phyloP scores from a whole-genome alignment of 2,329 filamentous ascomycete species.

The Cercospora beticola region DNA sequence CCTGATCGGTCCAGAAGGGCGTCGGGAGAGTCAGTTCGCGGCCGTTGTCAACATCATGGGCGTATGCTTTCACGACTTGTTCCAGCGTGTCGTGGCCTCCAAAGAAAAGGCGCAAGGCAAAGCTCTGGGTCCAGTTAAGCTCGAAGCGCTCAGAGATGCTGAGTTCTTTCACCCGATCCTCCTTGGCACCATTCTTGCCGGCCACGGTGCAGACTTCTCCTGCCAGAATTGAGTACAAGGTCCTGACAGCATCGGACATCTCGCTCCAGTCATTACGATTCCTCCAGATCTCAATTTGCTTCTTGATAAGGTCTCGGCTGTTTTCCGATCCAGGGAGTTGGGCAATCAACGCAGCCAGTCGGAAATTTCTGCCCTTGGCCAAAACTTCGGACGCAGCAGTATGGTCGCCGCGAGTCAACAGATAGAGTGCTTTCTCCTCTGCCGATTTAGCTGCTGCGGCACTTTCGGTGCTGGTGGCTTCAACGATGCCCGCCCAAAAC shows the following conservation, averaged over 20 bases:
- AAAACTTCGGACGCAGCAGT: constrained; percentile 80
- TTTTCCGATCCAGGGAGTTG: constrained; percentile 73
- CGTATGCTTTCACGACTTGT: constrained; percentile 70
- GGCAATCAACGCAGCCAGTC: constrained; percentile 79
- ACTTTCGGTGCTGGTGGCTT: constrained; percentile 41
- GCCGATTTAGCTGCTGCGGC: constrained; percentile 60
- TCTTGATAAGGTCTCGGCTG: constrained; percentile 70
- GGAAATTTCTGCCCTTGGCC: constrained; percentile 72
- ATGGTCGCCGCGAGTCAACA: constrained; percentile 75
- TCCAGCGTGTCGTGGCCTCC: constrained; percentile 67
- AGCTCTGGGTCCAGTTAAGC: constrained; percentile 89
- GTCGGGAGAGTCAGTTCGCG: constrained; percentile 67
- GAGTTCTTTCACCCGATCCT: constrained; percentile 79
- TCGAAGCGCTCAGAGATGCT: constrained; percentile 79
- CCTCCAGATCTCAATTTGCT: constrained; percentile 82
- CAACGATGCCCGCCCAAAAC: constrained; percentile 58
- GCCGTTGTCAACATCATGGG: constrained; percentile 68
- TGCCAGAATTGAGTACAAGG: constrained; percentile 83
- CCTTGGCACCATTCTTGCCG: constrained; percentile 71
- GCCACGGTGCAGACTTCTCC: constrained; percentile 84
- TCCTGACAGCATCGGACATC: constrained; percentile 77
- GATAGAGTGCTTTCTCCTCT: constrained; percentile 81
- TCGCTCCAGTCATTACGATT: constrained; percentile 81
- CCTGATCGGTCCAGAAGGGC: constrained; percentile 56
- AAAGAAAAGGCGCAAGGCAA: constrained; percentile 90